Conservation (phyloP, 1,139 yeast genomes). For the Kodamaea sp. region DNA sequence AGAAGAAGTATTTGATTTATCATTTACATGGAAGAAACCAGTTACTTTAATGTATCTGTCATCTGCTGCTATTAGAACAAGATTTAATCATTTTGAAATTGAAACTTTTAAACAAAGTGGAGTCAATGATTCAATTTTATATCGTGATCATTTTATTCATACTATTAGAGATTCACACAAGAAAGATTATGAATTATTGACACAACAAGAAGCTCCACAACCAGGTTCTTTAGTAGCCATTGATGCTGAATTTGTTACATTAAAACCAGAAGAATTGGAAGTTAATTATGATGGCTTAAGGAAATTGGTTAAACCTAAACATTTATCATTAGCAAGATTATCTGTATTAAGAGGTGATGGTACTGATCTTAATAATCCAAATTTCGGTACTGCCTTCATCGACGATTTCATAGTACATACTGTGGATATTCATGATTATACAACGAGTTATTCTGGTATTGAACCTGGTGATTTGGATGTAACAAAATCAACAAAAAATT, state of each 20-base stretch:
- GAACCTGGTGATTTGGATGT: slow-evolving; percentile 89
- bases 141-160: slow-evolving; percentile 74
- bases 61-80: slow-evolving; percentile 22
- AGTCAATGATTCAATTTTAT: slow-evolving; percentile 63
- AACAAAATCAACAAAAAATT: slow-evolving; percentile 54
- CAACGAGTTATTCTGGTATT: slow-evolving; percentile 90
- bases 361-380: slow-evolving; percentile 40
- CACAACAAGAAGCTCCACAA: slow-evolving; percentile 64
- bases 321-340: slow-evolving; percentile 78
- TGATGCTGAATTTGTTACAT: slow-evolving; percentile 93
- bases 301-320: slow-evolving; percentile 68
- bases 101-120: slow-evolving; percentile 18
- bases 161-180: slow-evolving; percentile 57
- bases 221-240: slow-evolving; percentile 82
- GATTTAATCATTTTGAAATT: slow-evolving; percentile 23
- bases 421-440: slow-evolving; percentile 72
- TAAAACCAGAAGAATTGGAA: slow-evolving; percentile 78
- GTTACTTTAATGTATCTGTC: slow-evolving; percentile 67
- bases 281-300: slow-evolving; percentile 65
- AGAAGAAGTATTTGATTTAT: slow-evolving; percentile 67
- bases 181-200: slow-evolving; percentile 63
- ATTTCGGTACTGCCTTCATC: slow-evolving; percentile 75
- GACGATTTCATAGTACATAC: slow-evolving; percentile 88
- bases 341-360: slow-evolving; percentile 75
- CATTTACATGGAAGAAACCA: slow-evolving; percentile 80